phyloP scores from a whole-genome alignment of 2,329 filamentous ascomycete species.

The Fonsecaea nubica region DNA sequence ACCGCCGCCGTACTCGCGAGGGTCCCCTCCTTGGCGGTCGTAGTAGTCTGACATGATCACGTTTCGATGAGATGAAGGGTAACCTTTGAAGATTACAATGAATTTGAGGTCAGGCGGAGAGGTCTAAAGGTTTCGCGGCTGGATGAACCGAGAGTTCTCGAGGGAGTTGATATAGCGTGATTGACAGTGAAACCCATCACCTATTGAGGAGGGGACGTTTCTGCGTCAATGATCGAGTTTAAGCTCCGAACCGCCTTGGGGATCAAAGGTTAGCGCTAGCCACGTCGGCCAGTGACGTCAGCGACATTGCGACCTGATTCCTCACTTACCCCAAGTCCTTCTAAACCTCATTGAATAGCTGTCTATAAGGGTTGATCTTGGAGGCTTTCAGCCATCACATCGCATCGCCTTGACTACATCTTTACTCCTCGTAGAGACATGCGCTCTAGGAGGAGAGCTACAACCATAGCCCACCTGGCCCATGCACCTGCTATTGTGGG shows the following conservation, averaged over 20 bases:
- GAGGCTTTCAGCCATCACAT: neutral
- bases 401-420: neutral
- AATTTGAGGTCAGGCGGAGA: neutral
- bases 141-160: neutral
- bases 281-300: conserved; percentile 1
- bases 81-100: neutral
- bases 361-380: neutral
- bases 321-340: too few species aligned
- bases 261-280: neutral
- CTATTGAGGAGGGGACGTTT: neutral
- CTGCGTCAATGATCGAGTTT: neutral
- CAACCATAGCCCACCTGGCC: neutral
- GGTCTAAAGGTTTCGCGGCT: neutral
- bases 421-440: neutral
- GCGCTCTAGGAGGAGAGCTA: neutral
- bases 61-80: neutral
- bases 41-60: conserved; percentile 35
- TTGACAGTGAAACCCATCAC: neutral
- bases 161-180: neutral
- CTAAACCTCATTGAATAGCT: neutral
- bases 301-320: neutral
- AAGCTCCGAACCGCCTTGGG: neutral
- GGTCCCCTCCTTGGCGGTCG: conserved; percentile 33
- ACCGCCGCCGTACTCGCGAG: conserved; percentile 34
- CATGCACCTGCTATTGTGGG: conserved; percentile 54